Percentiles rank a stretch among this genome's conserved stretches.
Conservation (phyloP, 179 eudicot species). For the Drosera spatulata region DNA sequence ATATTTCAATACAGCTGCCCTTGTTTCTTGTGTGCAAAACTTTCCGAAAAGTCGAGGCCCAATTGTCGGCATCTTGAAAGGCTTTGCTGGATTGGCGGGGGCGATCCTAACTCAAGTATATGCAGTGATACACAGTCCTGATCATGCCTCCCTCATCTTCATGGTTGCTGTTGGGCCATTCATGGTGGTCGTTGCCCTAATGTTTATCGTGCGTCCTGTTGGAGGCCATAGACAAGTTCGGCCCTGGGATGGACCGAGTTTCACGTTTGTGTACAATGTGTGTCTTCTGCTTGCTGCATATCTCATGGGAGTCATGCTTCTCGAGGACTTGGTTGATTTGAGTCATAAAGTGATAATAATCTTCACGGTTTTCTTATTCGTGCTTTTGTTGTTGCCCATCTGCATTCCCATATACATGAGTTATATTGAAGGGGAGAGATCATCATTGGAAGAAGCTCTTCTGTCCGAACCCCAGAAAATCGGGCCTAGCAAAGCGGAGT, state of each 20-base stretch:
- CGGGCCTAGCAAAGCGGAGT: constrained; percentile 21
- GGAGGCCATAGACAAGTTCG: constrained; percentile 80
- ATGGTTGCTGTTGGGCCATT: constrained; percentile 95
- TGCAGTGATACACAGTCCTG: constrained; percentile 46
- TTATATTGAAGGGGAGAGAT: constrained; percentile 30
- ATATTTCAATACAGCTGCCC: constrained; percentile 51
- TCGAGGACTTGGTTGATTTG: constrained; percentile 60
- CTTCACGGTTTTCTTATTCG: constrained; percentile 46
- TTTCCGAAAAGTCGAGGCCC: constrained; percentile 57
- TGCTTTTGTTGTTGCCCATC: constrained; percentile 56
- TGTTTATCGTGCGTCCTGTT: constrained; percentile 81
- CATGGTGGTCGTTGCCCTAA: constrained; percentile 61
- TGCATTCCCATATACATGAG: constrained; percentile 42
- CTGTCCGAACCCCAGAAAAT: constrained; percentile 27
- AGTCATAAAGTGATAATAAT: constrained; percentile 32
- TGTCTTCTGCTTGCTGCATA: constrained; percentile 85
- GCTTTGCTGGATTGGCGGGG: constrained; percentile 31
- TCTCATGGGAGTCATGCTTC: constrained; percentile 83
- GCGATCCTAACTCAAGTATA: constrained; percentile 42
- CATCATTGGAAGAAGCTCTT: constrained; percentile 41
- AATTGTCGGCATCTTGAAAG: constrained; percentile 42
- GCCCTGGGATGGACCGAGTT: constrained; percentile 51
- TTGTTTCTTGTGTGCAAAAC: constrained; percentile 59
- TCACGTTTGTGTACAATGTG: constrained; percentile 52
- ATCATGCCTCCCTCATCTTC: constrained; percentile 77